Evolutionary conservation across 352 stramenopile genomes (phyloP).

Genomic region (Phytophthora tentaculata): DNA sequence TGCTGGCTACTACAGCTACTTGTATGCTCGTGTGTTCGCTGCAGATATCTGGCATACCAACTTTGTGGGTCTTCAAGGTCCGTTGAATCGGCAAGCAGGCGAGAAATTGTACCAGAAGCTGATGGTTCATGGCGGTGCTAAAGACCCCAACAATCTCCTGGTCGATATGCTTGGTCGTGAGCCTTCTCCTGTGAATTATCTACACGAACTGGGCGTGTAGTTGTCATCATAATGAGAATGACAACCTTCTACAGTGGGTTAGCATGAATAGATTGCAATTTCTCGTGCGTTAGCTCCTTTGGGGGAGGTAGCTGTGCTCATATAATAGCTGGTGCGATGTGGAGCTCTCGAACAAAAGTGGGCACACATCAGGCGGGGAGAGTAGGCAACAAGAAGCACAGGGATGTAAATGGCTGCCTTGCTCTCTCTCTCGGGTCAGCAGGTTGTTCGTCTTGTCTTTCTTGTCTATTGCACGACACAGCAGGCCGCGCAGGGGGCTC

Average conservation of each 20-base stretch:
- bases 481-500: constrained; percentile 60
- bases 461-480: constrained; percentile 72
- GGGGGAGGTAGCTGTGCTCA: constrained; percentile 33
- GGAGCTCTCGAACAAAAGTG: constrained; percentile 21
- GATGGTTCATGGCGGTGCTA: constrained; percentile 87
- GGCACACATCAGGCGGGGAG: constrained; percentile 12
- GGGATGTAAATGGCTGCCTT: constrained; percentile 30
- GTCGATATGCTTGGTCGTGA: constrained; percentile 64
- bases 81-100: constrained; percentile 65
- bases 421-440: constrained; percentile 15
- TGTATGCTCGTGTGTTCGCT: constrained; percentile 91
- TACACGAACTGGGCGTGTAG: constrained; percentile 76
- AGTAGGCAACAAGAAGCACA: constrained; percentile 25
- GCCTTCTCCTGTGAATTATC: constrained; percentile 66
- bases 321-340: constrained; percentile 39
- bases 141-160: constrained; percentile 88
- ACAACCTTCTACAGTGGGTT: constrained; percentile 7
- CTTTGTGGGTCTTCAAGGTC: constrained; percentile 63
- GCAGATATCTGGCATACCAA: constrained; percentile 86
- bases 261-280: constrained; percentile 46
- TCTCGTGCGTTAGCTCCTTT: constrained; percentile 40
- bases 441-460: constrained; percentile 15
- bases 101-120: constrained; percentile 73
- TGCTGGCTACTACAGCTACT: constrained; percentile 92
- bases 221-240: constrained; percentile 9